phyloP scores from a whole-genome alignment of 2,329 filamentous ascomycete species.

The Penicillium italicum region DNA sequence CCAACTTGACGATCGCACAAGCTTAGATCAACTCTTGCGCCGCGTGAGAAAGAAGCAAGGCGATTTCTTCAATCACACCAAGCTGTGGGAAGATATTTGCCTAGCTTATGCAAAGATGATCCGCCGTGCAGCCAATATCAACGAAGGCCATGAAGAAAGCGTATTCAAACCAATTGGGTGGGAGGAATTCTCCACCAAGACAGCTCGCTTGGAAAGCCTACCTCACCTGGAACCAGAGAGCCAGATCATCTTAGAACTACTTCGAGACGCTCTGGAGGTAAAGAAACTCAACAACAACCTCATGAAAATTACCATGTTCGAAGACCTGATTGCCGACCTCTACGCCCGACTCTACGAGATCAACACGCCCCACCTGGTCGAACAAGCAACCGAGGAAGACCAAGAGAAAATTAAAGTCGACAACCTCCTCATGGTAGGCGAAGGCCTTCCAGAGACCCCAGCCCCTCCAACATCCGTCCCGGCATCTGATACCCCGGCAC shows the following conservation, averaged over 20 bases:
- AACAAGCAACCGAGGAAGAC: slow-evolving; percentile 44
- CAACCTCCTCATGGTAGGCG: slow-evolving; percentile 43
- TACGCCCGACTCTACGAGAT: slow-evolving; percentile 61
- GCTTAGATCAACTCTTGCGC: slow-evolving; percentile 72
- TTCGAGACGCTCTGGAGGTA: slow-evolving; percentile 65
- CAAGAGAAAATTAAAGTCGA: slow-evolving; percentile 48
- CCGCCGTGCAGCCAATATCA: slow-evolving; percentile 55
- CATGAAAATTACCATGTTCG: slow-evolving; percentile 80
- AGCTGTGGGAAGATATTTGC: slow-evolving; percentile 61
- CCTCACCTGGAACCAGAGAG: slow-evolving; percentile 49
- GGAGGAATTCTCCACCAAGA: slow-evolving; percentile 62
- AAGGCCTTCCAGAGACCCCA: slow-evolving; percentile 29
- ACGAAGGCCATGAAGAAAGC: slow-evolving; percentile 60
- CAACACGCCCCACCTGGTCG: slow-evolving; percentile 38
- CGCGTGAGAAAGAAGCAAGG: slow-evolving; percentile 77
- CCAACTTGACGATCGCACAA: slow-evolving; percentile 68
- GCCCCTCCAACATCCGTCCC: slow-evolving; percentile 32
- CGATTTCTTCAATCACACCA: slow-evolving; percentile 64
- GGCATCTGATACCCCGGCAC: slow-evolving; percentile 34
- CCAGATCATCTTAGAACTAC: slow-evolving; percentile 54
- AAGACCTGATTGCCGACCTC: slow-evolving; percentile 89
- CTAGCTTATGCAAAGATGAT: slow-evolving; percentile 57
- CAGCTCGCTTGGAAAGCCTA: slow-evolving; percentile 59
- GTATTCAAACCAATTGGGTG: slow-evolving; percentile 62
- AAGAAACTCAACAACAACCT: slow-evolving; percentile 80